Conservation (phyloP, 2,329 filamentous ascomycete genomes). For the Ophiostoma pallidulum region DNA sequence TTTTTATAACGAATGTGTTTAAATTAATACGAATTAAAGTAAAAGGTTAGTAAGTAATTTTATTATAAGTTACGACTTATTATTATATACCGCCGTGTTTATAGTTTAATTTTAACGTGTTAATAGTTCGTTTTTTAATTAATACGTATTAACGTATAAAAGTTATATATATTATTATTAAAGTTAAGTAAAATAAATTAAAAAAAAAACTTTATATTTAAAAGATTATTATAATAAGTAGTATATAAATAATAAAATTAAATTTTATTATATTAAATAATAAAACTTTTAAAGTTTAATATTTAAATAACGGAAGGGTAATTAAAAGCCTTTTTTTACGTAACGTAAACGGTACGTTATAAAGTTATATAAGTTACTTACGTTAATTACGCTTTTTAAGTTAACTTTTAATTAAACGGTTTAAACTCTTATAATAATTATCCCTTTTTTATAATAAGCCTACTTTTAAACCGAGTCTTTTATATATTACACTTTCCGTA, state of each 20-base stretch:
- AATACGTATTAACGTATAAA: no score
- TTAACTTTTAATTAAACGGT: no score
- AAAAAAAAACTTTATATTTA: not conserved
- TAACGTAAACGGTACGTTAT: not conserved
- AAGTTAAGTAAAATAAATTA: not conserved
- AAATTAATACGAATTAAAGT: no score
- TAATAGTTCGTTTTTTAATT: no score
- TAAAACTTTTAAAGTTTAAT: conserved; percentile 3
- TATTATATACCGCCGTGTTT: no score
- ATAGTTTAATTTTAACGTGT: no score
- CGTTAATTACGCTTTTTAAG: no score
- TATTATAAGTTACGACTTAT: no score
- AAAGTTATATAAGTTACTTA: no score
- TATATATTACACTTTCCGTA: conserved; percentile 1
- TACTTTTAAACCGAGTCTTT: no score
- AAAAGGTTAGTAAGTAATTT: no score
- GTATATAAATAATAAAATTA: not conserved
- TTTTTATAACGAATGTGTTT: no score
- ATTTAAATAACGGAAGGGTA: not conserved
- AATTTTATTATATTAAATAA: not conserved
- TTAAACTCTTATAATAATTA: not conserved
- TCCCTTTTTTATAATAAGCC: not conserved
- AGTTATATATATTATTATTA: not conserved
- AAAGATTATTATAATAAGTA: not conserved
- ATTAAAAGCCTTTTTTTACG: not conserved